These are phyloP conservation scores for Podochytrium sp. DNA, from an alignment of 192 early-diverging fungal genomes.

Conservation along the genomic window DNA sequence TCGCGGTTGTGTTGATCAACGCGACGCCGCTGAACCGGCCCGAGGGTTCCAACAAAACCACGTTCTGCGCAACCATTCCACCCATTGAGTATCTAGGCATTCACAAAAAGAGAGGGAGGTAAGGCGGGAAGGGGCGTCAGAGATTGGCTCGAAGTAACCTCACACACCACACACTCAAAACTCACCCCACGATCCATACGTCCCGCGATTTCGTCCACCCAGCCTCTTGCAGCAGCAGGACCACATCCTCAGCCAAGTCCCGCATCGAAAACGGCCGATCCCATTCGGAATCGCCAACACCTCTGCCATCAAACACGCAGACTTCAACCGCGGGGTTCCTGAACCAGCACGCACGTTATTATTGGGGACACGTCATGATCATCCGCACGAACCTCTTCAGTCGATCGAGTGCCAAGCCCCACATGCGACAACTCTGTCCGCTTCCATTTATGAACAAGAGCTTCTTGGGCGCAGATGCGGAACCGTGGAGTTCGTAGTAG, in stretches of 20 bases:
- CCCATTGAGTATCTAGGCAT: not conserved
- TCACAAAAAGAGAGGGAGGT: not conserved
- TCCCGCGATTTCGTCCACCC: not conserved
- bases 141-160: not conserved
- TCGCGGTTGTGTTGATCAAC: not conserved
- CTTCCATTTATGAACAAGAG: not conserved
- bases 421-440: conserved; percentile 8
- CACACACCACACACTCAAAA: too few relatives aligned
- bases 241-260: not conserved
- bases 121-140: not conserved
- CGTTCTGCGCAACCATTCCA: conserved; percentile 12
- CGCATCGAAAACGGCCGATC: not conserved
- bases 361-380: not conserved
- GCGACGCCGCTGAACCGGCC: not conserved
- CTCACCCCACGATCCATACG: not conserved
- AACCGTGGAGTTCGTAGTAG: conserved; percentile 6
- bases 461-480: not conserved
- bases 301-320: conserved; percentile 8
- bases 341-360: too few relatives aligned
- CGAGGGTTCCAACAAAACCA: not conserved
- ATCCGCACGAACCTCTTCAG: not conserved
- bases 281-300: not conserved
- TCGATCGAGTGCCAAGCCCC: not conserved
- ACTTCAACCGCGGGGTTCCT: not conserved
- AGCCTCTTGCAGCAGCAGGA: not conserved